phyloP scores from a whole-genome alignment of 192 early-diverging fungal genomes.

The Pilaira anomala region DNA sequence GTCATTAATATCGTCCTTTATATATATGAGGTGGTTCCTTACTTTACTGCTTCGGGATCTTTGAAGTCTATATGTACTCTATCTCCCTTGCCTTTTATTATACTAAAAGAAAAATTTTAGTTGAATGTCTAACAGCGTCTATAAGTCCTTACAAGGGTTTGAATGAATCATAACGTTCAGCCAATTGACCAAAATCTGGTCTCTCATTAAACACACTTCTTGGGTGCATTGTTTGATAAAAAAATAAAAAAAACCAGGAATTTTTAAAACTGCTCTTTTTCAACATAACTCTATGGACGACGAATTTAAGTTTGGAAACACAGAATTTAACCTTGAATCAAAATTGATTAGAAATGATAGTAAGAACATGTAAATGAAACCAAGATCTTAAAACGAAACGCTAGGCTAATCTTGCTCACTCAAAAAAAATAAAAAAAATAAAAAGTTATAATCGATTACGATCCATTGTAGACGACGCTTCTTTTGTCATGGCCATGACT shows the following conservation, averaged over 20 bases:
- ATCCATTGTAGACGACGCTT: constrained; percentile 75
- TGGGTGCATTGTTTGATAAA: constrained; percentile 49
- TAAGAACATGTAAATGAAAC: constrained; percentile 35
- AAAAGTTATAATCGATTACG: constrained; percentile 70
- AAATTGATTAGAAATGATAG: constrained; percentile 30
- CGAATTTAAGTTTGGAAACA: neutral
- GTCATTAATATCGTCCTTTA: neutral
- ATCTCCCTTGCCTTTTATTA: constrained; percentile 13
- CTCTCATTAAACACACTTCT: constrained; percentile 53
- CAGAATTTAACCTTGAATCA: constrained; percentile 13
- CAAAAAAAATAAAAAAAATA: too few relatives aligned
- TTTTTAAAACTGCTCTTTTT: too few relatives aligned
- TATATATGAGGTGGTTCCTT: constrained; percentile 2
- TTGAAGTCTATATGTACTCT: constrained; percentile 57
- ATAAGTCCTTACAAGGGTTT: constrained; percentile 43
- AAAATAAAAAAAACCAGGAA: neutral
- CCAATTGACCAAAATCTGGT: constrained; percentile 55
- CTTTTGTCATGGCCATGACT: constrained; percentile 64
- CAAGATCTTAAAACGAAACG: neutral
- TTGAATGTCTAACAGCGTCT: neutral
- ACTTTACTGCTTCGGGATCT: constrained; percentile 58
- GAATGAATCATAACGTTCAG: constrained; percentile 44
- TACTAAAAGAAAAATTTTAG: constrained; percentile 9
- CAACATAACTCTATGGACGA: too few relatives aligned
- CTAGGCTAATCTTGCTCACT: neutral